Conservation (phyloP, 306 rosid species). For the Cercis canadensis region DNA sequence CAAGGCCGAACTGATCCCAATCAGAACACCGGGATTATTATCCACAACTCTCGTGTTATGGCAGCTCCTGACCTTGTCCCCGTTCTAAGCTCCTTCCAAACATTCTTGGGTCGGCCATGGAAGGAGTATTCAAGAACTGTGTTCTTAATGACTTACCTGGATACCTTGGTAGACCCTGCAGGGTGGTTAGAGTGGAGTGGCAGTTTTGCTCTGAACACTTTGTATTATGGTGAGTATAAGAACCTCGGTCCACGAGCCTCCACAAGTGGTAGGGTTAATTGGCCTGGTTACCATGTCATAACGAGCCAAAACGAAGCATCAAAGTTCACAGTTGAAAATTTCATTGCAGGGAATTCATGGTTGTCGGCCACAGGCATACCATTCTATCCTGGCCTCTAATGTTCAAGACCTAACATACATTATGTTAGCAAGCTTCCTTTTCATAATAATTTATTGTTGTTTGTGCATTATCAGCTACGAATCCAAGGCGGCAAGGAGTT, state of each 20-base stretch:
- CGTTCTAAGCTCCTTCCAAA: conserved; percentile 38
- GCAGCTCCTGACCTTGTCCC: conserved; percentile 44
- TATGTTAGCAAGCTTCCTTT: too few relatives aligned
- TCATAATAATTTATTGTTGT: too few relatives aligned
- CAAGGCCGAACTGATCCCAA: conserved; percentile 62
- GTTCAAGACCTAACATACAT: too few relatives aligned
- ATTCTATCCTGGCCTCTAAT: conserved; percentile 4
- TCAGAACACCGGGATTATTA: conserved; percentile 58
- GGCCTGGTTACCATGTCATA: conserved; percentile 60
- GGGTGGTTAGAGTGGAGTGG: conserved; percentile 71
- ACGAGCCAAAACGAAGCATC: conserved; percentile 43
- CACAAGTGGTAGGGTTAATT: conserved; percentile 49
- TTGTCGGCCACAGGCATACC: conserved; percentile 56
- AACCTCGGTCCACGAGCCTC: conserved; percentile 56
- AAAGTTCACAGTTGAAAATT: conserved; percentile 42
- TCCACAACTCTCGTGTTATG: conserved; percentile 51
- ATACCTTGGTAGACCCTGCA: conserved; percentile 48
- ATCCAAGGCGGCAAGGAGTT: too few relatives aligned
- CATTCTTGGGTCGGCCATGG: conserved; percentile 65
- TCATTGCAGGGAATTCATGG: conserved; percentile 61
- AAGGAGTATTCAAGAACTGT: conserved; percentile 57
- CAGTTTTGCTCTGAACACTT: conserved; percentile 50
- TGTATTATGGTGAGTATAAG: conserved; percentile 64
- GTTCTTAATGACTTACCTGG: conserved; percentile 43
- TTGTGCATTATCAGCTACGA: too few relatives aligned